Base-by-base conservation (phyloP, 2,329 filamentous ascomycete species). In the Calonectria montana region DNA sequence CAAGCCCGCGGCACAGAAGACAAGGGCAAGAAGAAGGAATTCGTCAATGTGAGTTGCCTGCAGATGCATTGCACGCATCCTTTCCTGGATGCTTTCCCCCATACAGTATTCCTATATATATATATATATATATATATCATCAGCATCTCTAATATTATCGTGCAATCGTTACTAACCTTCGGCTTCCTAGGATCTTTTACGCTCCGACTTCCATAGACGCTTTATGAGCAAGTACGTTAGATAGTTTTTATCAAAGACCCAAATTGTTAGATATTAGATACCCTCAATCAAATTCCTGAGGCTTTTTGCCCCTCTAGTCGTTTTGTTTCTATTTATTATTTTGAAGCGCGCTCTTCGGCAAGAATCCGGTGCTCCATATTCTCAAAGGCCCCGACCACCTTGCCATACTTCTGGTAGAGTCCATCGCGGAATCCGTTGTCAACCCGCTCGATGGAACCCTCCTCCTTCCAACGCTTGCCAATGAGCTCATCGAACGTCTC, bases 151-250 rank as follows among this genome's bases (percentile, higher is more conserved):
- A 48, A 21, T 27, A 25, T 35, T 37, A 23, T 55, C 39, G 23
- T 9, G 35, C 55, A 10, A 62, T 29, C 59, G 77, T 83, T 35
- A 71, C 75, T 79, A 73, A 84, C 73, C 29, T 69, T 27, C 18
- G 21, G 15, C 23, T 23, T 57, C 25, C 48, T 73, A 94, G 92
- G 94, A 98, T 84, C 88, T 98, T 80, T 86, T 98, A 74, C 92
- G 96, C 73, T 98, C 95, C 35, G 97, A 99, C 84, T 99, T 99
- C 84, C 97, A 99, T 87, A 97, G 96, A 85, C 92, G 95, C 74
- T 99, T 99, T 84, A 99, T 99, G 97, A 87, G 84, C 84, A 91
- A 91, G 80, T 91, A 91, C 75, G 89, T 91, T 74, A 85, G 89
- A 82, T 91, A 84, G 75, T 76, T 74, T 50, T 72, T 71, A 67